Evolutionary conservation across 768 basidiomycete species (phyloP).

Genomic region (Amanita thiersii): DNA sequence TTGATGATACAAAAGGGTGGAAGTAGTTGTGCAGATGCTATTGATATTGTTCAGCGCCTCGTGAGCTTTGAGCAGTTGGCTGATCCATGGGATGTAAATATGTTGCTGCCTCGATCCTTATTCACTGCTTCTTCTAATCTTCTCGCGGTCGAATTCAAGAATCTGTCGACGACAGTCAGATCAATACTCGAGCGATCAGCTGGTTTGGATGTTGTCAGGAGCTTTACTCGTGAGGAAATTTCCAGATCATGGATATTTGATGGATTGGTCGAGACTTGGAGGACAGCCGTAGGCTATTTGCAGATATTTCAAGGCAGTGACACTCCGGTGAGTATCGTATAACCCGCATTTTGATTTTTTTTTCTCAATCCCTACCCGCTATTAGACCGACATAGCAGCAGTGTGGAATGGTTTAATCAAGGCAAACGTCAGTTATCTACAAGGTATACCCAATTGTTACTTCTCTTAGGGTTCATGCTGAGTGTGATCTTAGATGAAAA

Average conservation of each 20-base stretch:
- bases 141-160: constrained; percentile 42
- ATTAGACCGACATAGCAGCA: constrained; percentile 37
- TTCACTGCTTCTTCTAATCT: constrained; percentile 53
- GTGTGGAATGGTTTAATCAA: constrained; percentile 54
- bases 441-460: constrained; percentile 27
- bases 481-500: constrained; percentile 28
- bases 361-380: background rate
- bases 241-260: constrained; percentile 42
- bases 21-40: constrained; percentile 42
- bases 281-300: constrained; percentile 31
- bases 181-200: constrained; percentile 48
- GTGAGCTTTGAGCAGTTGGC: constrained; percentile 22
- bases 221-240: constrained; percentile 53
- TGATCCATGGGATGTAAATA: constrained; percentile 37
- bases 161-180: constrained; percentile 38
- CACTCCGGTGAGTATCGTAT: constrained; percentile 39
- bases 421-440: constrained; percentile 34
- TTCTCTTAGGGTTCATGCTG: constrained; percentile 3
- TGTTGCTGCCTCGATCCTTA: constrained; percentile 41
- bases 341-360: constrained; percentile 5
- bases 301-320: constrained; percentile 34
- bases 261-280: constrained; percentile 48
- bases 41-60: constrained; percentile 40
- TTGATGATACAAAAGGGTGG: constrained; percentile 50
- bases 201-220: constrained; percentile 42